Evolutionary conservation across 176 grass and related monocot species (phyloP), one percentile per base, ranked within the genome.

Genomic region (Carex scoparia): DNA sequence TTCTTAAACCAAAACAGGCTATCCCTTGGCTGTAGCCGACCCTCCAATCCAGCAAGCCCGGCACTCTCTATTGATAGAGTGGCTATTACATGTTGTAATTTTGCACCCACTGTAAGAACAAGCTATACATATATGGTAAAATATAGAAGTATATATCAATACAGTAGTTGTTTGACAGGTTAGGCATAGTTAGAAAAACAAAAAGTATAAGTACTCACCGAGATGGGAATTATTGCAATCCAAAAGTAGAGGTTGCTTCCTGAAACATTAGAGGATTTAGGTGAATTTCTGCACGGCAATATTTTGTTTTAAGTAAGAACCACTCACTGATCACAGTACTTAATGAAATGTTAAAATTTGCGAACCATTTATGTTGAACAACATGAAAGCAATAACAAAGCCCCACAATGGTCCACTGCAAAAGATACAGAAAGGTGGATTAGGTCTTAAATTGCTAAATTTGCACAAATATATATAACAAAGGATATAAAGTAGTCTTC

Each of bases 1-100:
- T 99, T 99, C 88, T 99, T 99, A 74, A 99, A 95, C 96, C 96
- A 99, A 82, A 99, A 99, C 11, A 99, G 90, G 90, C 95, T 91
- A 70, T 99, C 93, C 62, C 93, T 85, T 28, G 91, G 96, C 61
- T 79, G 90, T 92, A 95, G 90, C 71, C 79, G 94, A 49, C 83
- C 87, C 16, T 89, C 93, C 46, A 86, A 86, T 71, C 90, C 89
- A 65, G 63, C 93, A 80, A 99, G 65, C 79, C 89, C 94, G 53
- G 88, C 90, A 89, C 90, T 91, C 85, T 99, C 93, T 82, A 91
- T 87, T 89, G 91, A 89, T 44, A 99, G 85, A 81, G 88, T 99
- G 35, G 96, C 91, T 56, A 99, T 99, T 81, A 99, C 88, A 89
- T 99, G 88, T 77, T 99, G 93, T 37, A 99, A 84, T 85, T 99